These are phyloP conservation scores for Fremontodendron californicum DNA, from an alignment of 345 rosid species.

Conservation along the genomic window DNA sequence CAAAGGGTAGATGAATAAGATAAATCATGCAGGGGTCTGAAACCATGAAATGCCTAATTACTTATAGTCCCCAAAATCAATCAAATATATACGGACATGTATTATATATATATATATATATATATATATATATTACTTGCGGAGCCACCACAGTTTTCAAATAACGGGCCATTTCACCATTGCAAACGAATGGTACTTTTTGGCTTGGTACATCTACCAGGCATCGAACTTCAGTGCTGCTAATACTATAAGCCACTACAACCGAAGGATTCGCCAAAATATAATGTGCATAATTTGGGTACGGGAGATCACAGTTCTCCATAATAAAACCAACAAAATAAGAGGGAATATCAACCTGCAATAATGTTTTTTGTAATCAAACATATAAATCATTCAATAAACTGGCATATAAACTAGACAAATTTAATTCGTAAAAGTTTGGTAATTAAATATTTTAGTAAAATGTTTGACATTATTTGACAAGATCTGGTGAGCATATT, in stretches of 20 bases:
- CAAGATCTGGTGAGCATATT: background rate
- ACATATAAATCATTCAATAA: too few relatives aligned
- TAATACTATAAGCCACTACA: slow-evolving; percentile 45
- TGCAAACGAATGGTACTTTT: slow-evolving; percentile 59
- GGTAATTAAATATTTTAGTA: background rate
- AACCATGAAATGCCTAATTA: background rate
- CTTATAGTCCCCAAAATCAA: background rate
- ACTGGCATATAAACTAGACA: too few relatives aligned
- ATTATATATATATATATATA: too few relatives aligned
- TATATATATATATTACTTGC: slow-evolving; percentile 26
- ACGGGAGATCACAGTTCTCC: slow-evolving; percentile 58
- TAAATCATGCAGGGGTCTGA: slow-evolving; percentile 24
- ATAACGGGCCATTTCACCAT: slow-evolving; percentile 65
- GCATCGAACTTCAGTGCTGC: slow-evolving; percentile 31
- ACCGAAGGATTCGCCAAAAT: slow-evolving; percentile 58
- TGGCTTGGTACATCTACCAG: slow-evolving; percentile 22
- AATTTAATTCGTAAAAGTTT: background rate
- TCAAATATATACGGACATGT: background rate
- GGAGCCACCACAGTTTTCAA: slow-evolving; percentile 51
- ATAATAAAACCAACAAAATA: slow-evolving; percentile 55
- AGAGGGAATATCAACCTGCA: slow-evolving; percentile 62
- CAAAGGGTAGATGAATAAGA: slow-evolving; percentile 1
- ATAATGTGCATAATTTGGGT: slow-evolving; percentile 45
- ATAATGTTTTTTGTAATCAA: background rate
- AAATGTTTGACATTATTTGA: too few relatives aligned